Percentiles rank a stretch among this genome's conserved stretches.
These are phyloP conservation scores for Marchantia polymorpha DNA, from an alignment of 225 moss, liverwort and hornwort genomes.

Conservation along the genomic window DNA sequence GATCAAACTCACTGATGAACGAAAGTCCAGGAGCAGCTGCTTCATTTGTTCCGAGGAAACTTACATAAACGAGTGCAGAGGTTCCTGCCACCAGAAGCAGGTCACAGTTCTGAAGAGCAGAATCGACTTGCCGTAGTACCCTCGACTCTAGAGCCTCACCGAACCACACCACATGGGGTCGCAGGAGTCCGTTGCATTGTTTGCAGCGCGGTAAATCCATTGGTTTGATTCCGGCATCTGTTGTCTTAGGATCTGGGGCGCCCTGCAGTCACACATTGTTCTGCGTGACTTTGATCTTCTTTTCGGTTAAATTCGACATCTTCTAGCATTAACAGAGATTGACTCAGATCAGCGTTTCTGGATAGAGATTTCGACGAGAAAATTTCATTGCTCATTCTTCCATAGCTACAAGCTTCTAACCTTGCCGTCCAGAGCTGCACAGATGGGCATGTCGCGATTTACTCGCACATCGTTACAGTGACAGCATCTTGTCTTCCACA, in stretches of 20 bases:
- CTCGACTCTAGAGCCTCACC: constrained; percentile 57
- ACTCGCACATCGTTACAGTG: constrained; percentile 58
- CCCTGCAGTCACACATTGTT: constrained; percentile 46
- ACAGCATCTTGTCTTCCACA: constrained; percentile 90
- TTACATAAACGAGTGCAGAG: constrained; percentile 82
- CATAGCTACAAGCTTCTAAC: constrained; percentile 26
- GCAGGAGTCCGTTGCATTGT: constrained; percentile 74
- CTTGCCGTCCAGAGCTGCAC: constrained; percentile 75
- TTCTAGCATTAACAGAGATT: neutral
- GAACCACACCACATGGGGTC: constrained; percentile 96
- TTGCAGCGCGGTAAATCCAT: constrained; percentile 77
- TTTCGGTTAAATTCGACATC: neutral
- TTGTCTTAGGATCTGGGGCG: constrained; percentile 47
- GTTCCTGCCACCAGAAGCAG: constrained; percentile 85
- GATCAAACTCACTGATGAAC: too few species aligned
- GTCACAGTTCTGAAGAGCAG: constrained; percentile 66
- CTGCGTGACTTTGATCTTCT: too few species aligned
- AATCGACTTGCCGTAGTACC: constrained; percentile 44
- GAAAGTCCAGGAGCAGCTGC: too few species aligned
- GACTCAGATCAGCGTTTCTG: neutral
- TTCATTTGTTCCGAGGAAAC: neutral
- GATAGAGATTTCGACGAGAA: too few species aligned
- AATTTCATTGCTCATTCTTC: too few species aligned
- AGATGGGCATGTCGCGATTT: constrained; percentile 79
- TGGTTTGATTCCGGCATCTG: constrained; percentile 65